Base-by-base conservation (phyloP, 495 filamentous ascomycete genomes). In the Pseudotulostoma volvatum region DNA sequence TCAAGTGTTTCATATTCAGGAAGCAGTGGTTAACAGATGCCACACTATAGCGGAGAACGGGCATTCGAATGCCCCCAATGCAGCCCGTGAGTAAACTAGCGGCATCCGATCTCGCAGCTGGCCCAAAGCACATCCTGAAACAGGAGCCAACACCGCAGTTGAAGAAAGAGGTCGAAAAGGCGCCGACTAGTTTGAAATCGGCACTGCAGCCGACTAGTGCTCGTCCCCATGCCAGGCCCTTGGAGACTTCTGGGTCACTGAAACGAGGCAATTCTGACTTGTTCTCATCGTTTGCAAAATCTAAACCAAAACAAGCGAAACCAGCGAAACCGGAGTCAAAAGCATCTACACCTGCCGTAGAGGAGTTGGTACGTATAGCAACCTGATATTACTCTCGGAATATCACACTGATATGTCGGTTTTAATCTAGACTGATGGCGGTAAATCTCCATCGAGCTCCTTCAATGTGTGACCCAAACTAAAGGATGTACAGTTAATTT, bases 261-360 rank as follows among this genome's bases (percentile, higher is more conserved):
- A 83, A 84, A 52, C 68, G 68, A 13, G 73, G 77, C 48, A 60
- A 67, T 48, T 69, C 72, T 11, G 74, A 71, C 40, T 72, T 93
- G 18, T 85, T 90, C 56, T 81, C 78, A 47, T 80, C 85, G 1
- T 93, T 93, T 53, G 80, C 84, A 4, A 92, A 84, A 49, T 68
- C 79, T 2, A 83, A 81, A 31, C 62, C 81, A 0, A 77, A 72
- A 43, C 49, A 65, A n/a, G 74, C 73, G 48, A 64, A 66, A 42
- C 61, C 71, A 41, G 74, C 73, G 48, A 64, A 66, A 42, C 61
- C 71, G 40, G 51, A 58, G 1, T 63, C 71, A 3, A 48, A 56
- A 21, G 61, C 65, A 7, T 55, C 61, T 3, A 54, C 59, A 23
- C 47, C 53, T 45, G 53, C 57, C 13, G 55, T 50, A 5, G 51